These are phyloP conservation scores for Starmerella bombi DNA, from an alignment of 805 yeast species.

Conservation along the genomic window DNA sequence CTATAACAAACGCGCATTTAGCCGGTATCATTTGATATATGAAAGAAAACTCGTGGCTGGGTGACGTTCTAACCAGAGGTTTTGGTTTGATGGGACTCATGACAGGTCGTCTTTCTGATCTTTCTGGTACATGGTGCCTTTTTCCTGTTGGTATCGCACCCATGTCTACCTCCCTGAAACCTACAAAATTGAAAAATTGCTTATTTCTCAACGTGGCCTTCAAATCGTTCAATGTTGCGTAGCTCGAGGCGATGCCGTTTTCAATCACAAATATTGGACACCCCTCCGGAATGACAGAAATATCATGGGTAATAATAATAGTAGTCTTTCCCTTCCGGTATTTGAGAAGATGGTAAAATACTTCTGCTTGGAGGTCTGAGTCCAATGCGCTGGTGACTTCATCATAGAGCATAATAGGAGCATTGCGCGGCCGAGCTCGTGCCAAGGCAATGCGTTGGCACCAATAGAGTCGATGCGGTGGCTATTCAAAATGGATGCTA, in stretches of 20 bases:
- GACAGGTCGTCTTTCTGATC: no score
- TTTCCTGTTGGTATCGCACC: no score
- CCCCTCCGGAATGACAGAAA: constrained; percentile 39
- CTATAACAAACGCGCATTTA: constrained; percentile 31
- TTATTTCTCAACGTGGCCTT: no score
- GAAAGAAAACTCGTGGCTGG: not conserved
- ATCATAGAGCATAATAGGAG: constrained; percentile 70
- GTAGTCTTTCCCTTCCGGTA: constrained; percentile 67
- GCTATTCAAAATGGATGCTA: no score
- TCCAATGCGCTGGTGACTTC: constrained; percentile 82
- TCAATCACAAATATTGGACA: constrained; percentile 51
- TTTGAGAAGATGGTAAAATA: constrained; percentile 39
- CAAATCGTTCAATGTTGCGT: not conserved
- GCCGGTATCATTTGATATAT: constrained; percentile 8
- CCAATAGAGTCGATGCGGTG: no score
- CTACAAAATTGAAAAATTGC: no score
- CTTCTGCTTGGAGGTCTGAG: constrained; percentile 31
- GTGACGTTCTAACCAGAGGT: no score
- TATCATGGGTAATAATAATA: constrained; percentile 68
- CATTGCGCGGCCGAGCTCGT: constrained; percentile 58
- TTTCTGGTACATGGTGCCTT: no score
- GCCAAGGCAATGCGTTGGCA: constrained; percentile 80
- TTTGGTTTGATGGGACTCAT: no score
- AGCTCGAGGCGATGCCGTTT: constrained; percentile 33
- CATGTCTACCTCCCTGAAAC: no score